Evolutionary conservation across 139 green algal genomes (phyloP).

Genomic region (Coelastrella sp.): DNA sequence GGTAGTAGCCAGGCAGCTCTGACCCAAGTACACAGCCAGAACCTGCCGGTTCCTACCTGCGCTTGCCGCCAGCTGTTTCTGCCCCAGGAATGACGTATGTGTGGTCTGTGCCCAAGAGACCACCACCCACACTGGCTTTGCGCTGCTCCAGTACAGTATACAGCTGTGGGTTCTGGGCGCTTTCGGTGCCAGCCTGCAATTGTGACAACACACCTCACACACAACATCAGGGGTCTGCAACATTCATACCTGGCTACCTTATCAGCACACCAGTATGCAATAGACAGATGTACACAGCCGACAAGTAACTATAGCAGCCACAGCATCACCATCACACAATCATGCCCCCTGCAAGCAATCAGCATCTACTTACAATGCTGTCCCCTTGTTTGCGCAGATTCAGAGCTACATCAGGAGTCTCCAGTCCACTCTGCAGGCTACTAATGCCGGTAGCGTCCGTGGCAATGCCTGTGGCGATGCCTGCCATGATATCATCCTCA

Average conservation of each 20-base stretch:
- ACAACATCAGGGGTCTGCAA: background rate
- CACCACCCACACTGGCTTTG: conserved; percentile 34
- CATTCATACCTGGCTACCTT: too few species aligned
- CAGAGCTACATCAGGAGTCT: conserved; percentile 87
- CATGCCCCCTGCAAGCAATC: too few species aligned
- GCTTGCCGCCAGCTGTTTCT: conserved; percentile 14
- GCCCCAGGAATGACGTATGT: conserved; percentile 88
- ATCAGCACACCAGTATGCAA: background rate
- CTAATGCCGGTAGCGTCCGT: conserved; percentile 78
- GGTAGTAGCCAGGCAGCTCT: background rate
- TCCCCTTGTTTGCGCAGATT: conserved; percentile 90
- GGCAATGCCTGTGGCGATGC: conserved; percentile 53
- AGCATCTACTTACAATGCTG: conserved; percentile 30
- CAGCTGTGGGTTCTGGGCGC: conserved; percentile 57
- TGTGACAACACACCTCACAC: too few species aligned
- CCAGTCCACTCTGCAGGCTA: conserved; percentile 79
- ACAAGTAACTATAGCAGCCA: too few species aligned
- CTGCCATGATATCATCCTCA: conserved; percentile 70
- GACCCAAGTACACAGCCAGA: background rate
- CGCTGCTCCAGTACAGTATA: conserved; percentile 71
- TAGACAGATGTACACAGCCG: background rate
- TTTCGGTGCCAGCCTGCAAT: conserved; percentile 42
- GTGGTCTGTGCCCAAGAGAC: conserved; percentile 90
- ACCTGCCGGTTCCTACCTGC: background rate
- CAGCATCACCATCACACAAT: too few species aligned